Evolutionary conservation across 352 stramenopile species (phyloP).

Genomic region (Pythium volutum): DNA sequence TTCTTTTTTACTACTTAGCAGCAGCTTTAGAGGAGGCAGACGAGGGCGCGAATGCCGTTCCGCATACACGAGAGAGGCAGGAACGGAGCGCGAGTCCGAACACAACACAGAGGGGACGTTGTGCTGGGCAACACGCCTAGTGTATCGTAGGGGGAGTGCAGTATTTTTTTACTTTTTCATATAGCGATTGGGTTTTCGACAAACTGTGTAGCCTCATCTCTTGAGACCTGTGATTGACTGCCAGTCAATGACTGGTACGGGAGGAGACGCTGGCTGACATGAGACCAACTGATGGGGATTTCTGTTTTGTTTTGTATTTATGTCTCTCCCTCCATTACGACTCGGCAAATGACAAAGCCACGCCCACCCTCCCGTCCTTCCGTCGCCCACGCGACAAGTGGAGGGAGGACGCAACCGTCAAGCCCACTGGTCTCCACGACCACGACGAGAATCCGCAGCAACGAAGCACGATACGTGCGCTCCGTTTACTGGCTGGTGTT

Average conservation of each 20-base stretch:
- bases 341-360: neutral
- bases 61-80: too few relatives aligned
- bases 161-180: constrained; percentile 5
- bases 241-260: too few relatives aligned
- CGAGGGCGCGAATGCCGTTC: too few relatives aligned
- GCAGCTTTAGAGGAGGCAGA: constrained; percentile 2
- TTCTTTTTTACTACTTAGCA: constrained; percentile 1
- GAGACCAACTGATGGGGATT: neutral
- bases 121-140: neutral
- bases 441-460: neutral
- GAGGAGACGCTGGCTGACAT: neutral
- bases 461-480: neutral
- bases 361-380: too few relatives aligned
- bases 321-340: constrained; percentile 3
- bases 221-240: too few relatives aligned
- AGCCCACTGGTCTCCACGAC: neutral
- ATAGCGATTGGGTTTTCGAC: constrained; percentile 2
- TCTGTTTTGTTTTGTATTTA: neutral
- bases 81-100: too few relatives aligned
- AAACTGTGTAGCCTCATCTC: neutral
- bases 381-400: too few relatives aligned
- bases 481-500: constrained; percentile 37
- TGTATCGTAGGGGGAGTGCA: constrained; percentile 20
- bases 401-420: too few relatives aligned
- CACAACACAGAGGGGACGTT: too few relatives aligned